Evolutionary conservation across 2,329 filamentous ascomycete species (phyloP), one percentile per base, ranked within the genome.

Genomic region (Salinomyces thailandicus): DNA sequence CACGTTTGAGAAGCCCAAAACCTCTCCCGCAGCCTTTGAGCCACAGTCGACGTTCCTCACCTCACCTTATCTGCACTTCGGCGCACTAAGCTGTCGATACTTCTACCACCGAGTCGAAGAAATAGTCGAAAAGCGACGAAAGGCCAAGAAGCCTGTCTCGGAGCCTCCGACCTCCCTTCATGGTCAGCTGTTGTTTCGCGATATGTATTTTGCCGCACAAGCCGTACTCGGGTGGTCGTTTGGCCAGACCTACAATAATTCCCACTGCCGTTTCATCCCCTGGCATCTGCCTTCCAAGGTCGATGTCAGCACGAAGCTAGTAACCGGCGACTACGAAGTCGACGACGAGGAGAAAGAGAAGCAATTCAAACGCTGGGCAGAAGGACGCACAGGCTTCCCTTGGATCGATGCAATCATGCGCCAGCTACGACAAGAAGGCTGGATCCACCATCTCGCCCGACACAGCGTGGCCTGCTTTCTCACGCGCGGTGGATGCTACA

Each of bases 201-300:
- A 87, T 53, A 87, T 87, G 82, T 87, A 86, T 58, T 86, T 87
- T 48, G 81, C 73, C 11, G 81, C 81, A 0, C 81, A 87, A 53
- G 79, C 81, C 1, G 69, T 73, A 0, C 62, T 85, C 1, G 81
- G 81, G 0, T 65, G 71, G 19, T 50, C 63, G 0, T 86, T 84
- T 47, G 66, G 62, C 1, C 79, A 83, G 49, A 79, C 78, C 1
- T 63, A 72, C 33, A 71, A 72, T 22, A 87, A 87, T 49, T 57
- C 68, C 0, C 62, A 79, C 44, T 79, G 74, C 26, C 71, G 81
- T n/a, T 85, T 86, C 57, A 73, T 87, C 11, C 81, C 81, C 3
- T 87, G 82, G 82, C 80, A 85, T 51, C 61, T 87, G 1, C 81
- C 77, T 0, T 79, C 75, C 2, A 75, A 74, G 42, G 54, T 72